Percentiles rank a stretch among this genome's conserved stretches.
phyloP scores from a whole-genome alignment of 306 rosid species.

The Corylus avellana region DNA sequence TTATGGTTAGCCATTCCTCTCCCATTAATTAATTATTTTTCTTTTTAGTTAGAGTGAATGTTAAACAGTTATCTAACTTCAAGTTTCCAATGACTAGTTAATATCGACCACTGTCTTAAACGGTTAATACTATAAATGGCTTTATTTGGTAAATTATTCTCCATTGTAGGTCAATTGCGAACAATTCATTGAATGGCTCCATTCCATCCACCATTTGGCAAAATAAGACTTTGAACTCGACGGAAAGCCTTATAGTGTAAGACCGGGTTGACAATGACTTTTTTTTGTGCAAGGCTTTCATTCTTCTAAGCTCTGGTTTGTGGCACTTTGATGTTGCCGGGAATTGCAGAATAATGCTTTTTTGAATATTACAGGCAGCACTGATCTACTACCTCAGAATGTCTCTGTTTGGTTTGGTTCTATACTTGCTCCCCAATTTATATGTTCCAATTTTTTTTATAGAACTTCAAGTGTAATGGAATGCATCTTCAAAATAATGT shows the following conservation, averaged over 20 bases:
- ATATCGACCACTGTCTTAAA: slow-evolving; percentile 15
- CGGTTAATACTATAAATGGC: neutral
- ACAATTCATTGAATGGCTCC: slow-evolving; percentile 65
- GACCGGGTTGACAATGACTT: slow-evolving; percentile 15
- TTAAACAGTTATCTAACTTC: no score
- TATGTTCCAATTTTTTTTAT: neutral
- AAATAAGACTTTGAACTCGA: slow-evolving; percentile 39
- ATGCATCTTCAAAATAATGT: neutral
- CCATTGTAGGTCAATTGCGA: slow-evolving; percentile 77
- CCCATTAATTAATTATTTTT: no score
- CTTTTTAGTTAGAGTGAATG: no score
- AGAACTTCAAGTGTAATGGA: neutral
- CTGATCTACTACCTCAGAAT: slow-evolving; percentile 52
- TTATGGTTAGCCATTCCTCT: no score
- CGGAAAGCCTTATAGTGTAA: slow-evolving; percentile 61
- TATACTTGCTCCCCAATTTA: slow-evolving; percentile 23
- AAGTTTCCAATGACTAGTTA: neutral
- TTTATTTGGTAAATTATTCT: slow-evolving; percentile 21
- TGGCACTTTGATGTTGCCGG: slow-evolving; percentile 50
- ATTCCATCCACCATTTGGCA: slow-evolving; percentile 76
- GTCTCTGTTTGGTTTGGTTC: slow-evolving; percentile 74
- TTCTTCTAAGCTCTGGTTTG: neutral
- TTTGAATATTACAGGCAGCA: slow-evolving; percentile 56
- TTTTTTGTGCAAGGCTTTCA: neutral
- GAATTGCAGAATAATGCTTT: slow-evolving; percentile 72